phyloP scores from a whole-genome alignment of 2,329 filamentous ascomycete species.

The Lachnellula cervina region DNA sequence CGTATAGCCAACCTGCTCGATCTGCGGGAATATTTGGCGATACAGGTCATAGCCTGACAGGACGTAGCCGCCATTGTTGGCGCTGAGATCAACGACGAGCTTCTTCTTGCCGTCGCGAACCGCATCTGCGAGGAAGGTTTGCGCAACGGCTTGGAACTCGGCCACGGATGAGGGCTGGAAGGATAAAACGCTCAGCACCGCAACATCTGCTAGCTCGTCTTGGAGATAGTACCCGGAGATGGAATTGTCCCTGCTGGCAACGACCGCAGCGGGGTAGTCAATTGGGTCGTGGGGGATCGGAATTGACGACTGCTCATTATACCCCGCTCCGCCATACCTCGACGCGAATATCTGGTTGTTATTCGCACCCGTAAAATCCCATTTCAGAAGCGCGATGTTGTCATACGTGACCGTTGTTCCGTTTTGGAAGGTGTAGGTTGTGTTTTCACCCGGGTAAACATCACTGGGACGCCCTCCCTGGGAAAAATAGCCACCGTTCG shows the following conservation, averaged over 20 bases:
- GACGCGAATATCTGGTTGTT: neutral
- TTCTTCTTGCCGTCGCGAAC: slow-evolving; percentile 45
- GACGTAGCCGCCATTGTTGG: slow-evolving; percentile 51
- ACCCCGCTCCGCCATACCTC: neutral
- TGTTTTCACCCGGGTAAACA: slow-evolving; percentile 33
- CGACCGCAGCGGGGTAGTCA: slow-evolving; percentile 10
- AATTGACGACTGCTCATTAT: neutral
- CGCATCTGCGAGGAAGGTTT: slow-evolving; percentile 39
- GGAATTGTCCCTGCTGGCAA: slow-evolving; percentile 4
- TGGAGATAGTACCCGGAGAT: slow-evolving; percentile 13
- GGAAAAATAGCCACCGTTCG: slow-evolving; percentile 30
- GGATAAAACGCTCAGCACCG: slow-evolving; percentile 8
- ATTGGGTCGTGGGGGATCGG: neutral
- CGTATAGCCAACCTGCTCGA: slow-evolving; percentile 9
- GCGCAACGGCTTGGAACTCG: slow-evolving; percentile 15
- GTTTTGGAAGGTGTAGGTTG: slow-evolving; percentile 33
- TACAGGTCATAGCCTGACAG: slow-evolving; percentile 44
- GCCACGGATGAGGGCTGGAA: slow-evolving; percentile 2
- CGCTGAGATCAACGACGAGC: slow-evolving; percentile 56
- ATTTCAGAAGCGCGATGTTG: slow-evolving; percentile 32
- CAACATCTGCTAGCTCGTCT: slow-evolving; percentile 8
- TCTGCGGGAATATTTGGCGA: slow-evolving; percentile 29
- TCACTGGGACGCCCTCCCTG: slow-evolving; percentile 31
- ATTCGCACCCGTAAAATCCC: slow-evolving; percentile 18
- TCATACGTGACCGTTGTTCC: slow-evolving; percentile 29